Percentiles rank a stretch among this genome's conserved stretches.
phyloP scores from a whole-genome alignment of 2,329 filamentous ascomycete species.

The Phialophora expanda region DNA sequence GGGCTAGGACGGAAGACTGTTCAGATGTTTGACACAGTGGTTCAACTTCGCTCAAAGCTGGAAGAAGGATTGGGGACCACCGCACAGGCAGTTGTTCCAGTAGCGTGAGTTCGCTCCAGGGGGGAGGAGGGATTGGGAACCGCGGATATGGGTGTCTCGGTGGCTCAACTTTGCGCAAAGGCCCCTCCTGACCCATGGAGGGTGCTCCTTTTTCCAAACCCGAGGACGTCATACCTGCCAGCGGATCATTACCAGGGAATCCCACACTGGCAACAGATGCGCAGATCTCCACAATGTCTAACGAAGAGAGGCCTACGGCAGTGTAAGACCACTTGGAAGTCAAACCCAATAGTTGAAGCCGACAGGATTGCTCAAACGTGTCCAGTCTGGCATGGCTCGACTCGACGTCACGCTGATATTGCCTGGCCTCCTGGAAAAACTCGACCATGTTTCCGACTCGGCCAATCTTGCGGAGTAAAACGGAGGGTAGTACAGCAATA shows the following conservation, averaged over 20 bases:
- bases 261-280: not conserved
- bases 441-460: not conserved
- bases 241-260: not conserved
- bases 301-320: no score
- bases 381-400: not conserved
- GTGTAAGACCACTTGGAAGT: not conserved
- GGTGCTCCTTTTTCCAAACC: not conserved
- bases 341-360: rapidly evolving
- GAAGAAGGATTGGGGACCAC: not conserved
- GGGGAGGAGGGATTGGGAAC: not conserved
- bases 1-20: not conserved
- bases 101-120: not conserved
- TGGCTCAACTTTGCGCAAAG: not conserved
- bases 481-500: not conserved
- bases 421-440: not conserved
- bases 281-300: not conserved
- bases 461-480: not conserved
- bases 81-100: not conserved
- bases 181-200: not conserved
- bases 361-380: not conserved
- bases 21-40: not conserved
- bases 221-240: not conserved
- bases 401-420: not conserved
- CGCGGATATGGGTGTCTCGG: no score
- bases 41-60: not conserved